Base-by-base conservation (phyloP, 1,284 basidiomycete species). In the Ustilago vetiveriae region DNA sequence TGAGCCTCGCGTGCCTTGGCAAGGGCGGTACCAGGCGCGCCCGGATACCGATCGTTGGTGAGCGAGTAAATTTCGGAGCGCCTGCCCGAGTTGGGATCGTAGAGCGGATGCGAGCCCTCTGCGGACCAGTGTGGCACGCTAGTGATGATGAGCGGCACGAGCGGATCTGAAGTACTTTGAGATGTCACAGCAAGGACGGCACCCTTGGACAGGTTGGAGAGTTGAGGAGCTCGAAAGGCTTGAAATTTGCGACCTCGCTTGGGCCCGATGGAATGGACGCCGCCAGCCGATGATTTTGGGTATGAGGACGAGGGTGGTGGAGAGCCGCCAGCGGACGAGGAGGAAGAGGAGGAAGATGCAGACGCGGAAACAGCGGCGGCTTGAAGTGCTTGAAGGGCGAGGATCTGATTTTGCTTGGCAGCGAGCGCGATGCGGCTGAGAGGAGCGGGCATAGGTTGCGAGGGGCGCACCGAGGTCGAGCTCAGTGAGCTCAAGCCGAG, bases 1-100 rank as follows among this genome's bases (percentile, higher is more conserved):
- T 65, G 67, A 23, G 67, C 75, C 38, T 79, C 75, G 14, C 69
- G 62, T 10, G 73, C 76, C 26, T 69, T 65, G 36, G 73, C 72
- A 19, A 76, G 62, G 1, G 74, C 74, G 0, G 76, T 76, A 19
- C 76, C 75, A 6, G 76, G 75, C 24, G 74, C 78, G 23, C 78
- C 75, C 8, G 76, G 73, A 29, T 77, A 78, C 14, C 78, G 74
- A 27, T 80, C 76, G 58, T 80, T 78, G 33, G 72, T 67, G 39
- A 78, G 68, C 26, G 75, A 69, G 49, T 74, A 76, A 33, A 64
- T 57, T 33, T 72, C 65, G 53, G 58, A 59, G 17, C 72, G 66
- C 45, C 51, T 66, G 50, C 67, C 67, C 35, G 67, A 70, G 37
- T 38, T 45, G 8, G 67, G 67, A 30, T 70, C 67, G 30, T 56